Evolutionary conservation across 1,284 basidiomycete species (phyloP), one percentile per base, ranked within the genome.

Genomic region (Laetiporus sulphureus): DNA sequence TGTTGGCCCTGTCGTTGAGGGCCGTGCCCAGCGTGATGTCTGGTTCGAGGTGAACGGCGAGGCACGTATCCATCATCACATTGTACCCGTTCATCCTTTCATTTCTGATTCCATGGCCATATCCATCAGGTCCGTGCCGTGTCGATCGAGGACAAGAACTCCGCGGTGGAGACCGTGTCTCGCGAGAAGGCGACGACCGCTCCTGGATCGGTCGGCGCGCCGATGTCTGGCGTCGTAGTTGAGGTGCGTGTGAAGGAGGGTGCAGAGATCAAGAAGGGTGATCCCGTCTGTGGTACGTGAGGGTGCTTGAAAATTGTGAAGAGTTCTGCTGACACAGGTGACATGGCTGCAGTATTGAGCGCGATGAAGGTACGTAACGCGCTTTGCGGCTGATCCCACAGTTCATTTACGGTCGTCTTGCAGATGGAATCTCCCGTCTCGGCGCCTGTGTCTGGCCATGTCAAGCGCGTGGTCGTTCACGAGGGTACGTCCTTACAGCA

Each of bases 21-120:
- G 86, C 41, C 88, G 81, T 55, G 92, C 94, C 37, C 88, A 90
- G 56, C 83, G 96, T 57, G 95, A 98, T 62, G 91, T 96, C 53
- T 97, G 92, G 90, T 97, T 98, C 61, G 96, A 99, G 73, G 88
- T 95, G 49, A 96, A 96, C 60, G 92, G 91, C 63, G 92, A 95
- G 74, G 87, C 88, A 55, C 57, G 61, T 46, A 34, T 42, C n/a
- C n/a, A n/a, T n/a, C n/a, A n/a, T n/a, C n/a, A n/a, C n/a, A n/a
- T n/a, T 30, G 33, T 33, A 21, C 32, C 13, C 27, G 7, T 10
- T 27, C 19, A 4, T 5, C 18, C 15, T 33, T 49, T 43, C 6
- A 33, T 42, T 34, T 31, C n/a, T 13, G 36, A 15, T 5, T 15
- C n/a, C n/a, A n/a, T n/a, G n/a, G n/a, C n/a, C 15, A n/a, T 34